Percentiles rank a stretch among this genome's conserved stretches.
Evolutionary conservation across 1,284 basidiomycete species (phyloP).

Genomic region (Trametes versicolor): DNA sequence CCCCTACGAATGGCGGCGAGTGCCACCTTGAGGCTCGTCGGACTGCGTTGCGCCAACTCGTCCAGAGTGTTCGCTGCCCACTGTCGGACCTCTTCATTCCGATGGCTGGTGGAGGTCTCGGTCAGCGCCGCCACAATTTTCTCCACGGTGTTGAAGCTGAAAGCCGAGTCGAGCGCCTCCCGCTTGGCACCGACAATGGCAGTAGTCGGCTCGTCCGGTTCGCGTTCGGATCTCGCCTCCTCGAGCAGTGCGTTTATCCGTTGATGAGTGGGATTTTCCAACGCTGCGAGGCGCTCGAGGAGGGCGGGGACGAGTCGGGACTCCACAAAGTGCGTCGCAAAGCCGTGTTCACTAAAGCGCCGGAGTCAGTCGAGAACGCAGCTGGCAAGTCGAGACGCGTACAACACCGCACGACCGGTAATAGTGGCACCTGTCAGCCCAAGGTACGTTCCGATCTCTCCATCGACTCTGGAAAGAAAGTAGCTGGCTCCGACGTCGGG

Average conservation of each 20-base stretch:
- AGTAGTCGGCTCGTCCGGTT: slow-evolving; percentile 63
- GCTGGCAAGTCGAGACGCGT: slow-evolving; percentile 46
- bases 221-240: slow-evolving; percentile 69
- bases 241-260: slow-evolving; percentile 72
- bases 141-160: slow-evolving; percentile 75
- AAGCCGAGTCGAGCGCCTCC: slow-evolving; percentile 81
- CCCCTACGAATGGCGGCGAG: slow-evolving; percentile 82
- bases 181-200: slow-evolving; percentile 73
- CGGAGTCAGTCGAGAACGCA: slow-evolving; percentile 23
- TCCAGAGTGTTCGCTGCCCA: slow-evolving; percentile 83
- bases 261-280: slow-evolving; percentile 61
- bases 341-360: slow-evolving; percentile 77
- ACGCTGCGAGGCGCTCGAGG: slow-evolving; percentile 64
- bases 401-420: slow-evolving; percentile 86
- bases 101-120: slow-evolving; percentile 52
- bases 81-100: slow-evolving; percentile 57
- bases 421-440: slow-evolving; percentile 87
- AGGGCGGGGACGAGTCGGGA: slow-evolving; percentile 79
- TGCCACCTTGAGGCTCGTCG: slow-evolving; percentile 91
- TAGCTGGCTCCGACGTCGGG: slow-evolving; percentile 95
- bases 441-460: slow-evolving; percentile 92
- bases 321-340: slow-evolving; percentile 92
- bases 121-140: slow-evolving; percentile 73
- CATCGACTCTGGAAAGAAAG: slow-evolving; percentile 92
- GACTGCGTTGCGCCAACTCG: slow-evolving; percentile 77